Conservation (phyloP, 352 stramenopile species). For the Pythium scleroteichum region DNA sequence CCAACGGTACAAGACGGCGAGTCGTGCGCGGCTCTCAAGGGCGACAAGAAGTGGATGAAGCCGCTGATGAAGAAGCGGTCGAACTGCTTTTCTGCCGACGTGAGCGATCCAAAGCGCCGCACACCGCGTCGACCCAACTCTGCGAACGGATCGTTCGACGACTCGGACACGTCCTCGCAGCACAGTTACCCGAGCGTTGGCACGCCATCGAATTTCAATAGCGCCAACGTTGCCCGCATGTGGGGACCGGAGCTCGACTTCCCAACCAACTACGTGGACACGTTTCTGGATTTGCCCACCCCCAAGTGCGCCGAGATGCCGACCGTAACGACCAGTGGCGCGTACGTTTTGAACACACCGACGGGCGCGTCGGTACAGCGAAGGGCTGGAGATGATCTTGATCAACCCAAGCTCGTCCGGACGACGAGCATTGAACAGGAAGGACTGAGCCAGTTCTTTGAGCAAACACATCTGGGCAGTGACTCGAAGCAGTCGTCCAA, state of each 20-base stretch:
- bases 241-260: slow-evolving; percentile 75
- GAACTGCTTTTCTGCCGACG: slow-evolving; percentile 53
- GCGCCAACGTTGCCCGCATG: slow-evolving; percentile 41
- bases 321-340: slow-evolving; percentile 2
- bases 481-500: slow-evolving; percentile 1
- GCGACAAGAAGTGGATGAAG: slow-evolving; percentile 35
- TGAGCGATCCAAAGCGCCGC: slow-evolving; percentile 56
- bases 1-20: slow-evolving; percentile 24
- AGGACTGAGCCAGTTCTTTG: slow-evolving; percentile 71
- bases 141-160: slow-evolving; percentile 57
- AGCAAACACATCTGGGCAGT: slow-evolving; percentile 56
- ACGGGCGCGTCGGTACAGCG: slow-evolving; percentile 17
- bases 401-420: slow-evolving; percentile 60
- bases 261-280: slow-evolving; percentile 51
- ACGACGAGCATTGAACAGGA: slow-evolving; percentile 77
- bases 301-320: slow-evolving; percentile 59
- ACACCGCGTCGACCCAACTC: slow-evolving; percentile 66
- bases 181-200: slow-evolving; percentile 58
- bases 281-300: slow-evolving; percentile 73
- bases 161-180: slow-evolving; percentile 36
- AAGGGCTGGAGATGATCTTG: slow-evolving; percentile 21
- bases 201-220: slow-evolving; percentile 66
- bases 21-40: not conserved
- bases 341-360: slow-evolving; percentile 6
- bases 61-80: slow-evolving; percentile 66